Percentiles rank a stretch among this genome's conserved stretches.
phyloP scores from a whole-genome alignment of 176 grass and related monocot genomes.

The Urochloa ruziziensis region DNA sequence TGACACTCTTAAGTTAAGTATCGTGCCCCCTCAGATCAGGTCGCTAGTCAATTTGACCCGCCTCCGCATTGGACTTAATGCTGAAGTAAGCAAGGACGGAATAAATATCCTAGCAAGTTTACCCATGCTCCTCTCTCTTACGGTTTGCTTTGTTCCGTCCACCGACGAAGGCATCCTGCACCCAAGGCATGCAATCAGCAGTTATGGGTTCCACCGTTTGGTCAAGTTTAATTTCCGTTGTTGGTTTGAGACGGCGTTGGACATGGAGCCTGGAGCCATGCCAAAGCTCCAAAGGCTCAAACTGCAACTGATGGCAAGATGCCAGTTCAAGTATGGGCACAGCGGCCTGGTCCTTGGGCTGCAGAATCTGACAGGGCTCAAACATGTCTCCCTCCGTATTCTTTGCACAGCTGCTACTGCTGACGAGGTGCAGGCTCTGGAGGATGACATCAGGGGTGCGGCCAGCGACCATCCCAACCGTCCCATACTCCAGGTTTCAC shows the following conservation, averaged over 20 bases:
- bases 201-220: neutral
- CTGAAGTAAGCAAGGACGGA: neutral
- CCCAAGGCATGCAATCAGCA: neutral
- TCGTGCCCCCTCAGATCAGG: neutral
- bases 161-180: too few species aligned
- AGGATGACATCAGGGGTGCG: neutral
- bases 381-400: neutral
- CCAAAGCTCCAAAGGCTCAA: constrained; percentile 10
- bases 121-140: neutral
- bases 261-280: neutral
- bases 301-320: neutral
- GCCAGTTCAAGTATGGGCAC: neutral
- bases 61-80: accelerated
- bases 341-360: neutral
- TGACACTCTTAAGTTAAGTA: neutral
- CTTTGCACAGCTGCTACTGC: neutral
- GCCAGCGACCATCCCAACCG: neutral
- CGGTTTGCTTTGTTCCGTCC: neutral
- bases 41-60: neutral
- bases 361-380: neutral
- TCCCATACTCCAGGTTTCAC: neutral
- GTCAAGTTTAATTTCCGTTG: neutral
- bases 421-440: neutral
- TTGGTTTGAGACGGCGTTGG: accelerated
- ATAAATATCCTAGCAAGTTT: neutral